Evolutionary conservation across 2,329 filamentous ascomycete genomes (phyloP), one percentile per base, ranked within the genome.

Genomic region (Neonectria neomacrospora): DNA sequence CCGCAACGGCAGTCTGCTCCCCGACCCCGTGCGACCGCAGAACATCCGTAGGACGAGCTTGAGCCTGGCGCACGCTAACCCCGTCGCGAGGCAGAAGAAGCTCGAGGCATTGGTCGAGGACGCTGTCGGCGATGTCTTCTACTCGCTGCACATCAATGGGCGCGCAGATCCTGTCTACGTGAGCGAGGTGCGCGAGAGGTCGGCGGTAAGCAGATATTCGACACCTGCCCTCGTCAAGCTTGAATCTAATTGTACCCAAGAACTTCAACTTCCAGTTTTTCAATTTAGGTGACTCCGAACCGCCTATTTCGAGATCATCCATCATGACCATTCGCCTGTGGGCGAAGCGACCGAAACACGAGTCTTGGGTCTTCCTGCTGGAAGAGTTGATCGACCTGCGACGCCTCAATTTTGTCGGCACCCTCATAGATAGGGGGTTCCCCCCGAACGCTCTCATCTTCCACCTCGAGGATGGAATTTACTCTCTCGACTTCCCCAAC

Each of bases 251-350:
- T 47, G 5, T 16, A 30, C 16, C 14, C 55, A 59, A 87, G 85
- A 97, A 97, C 76, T 96, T 96, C 67, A 93, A 91, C 71, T 98
- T 97, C 76, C 88, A 88, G 45, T 91, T 92, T 75, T 96, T 97
- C 75, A 91, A 96, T 65, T 84, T 97, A 6, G 85, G 86, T 23
- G 79, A 83, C 6, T 88, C 85, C 66, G 88, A 86, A 0, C 86
- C 91, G 0, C 75, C 79, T 3, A 83, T 94, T 22, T 90, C 91
- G 9, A 87, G 94, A 60, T 81, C 85, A 4, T 87, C 91, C 54
- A 81, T 82, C 16, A 73, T 96, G 22, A 88, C 83, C 0, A 79
- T 97, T 44, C 90, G 88, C 67, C 76, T 97, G 28, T 98, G 94
- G 94, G 88, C 89, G 74, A 87, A 78, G 75, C 82, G 76, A 77